Conservation (phyloP, 2,329 filamentous ascomycete species). For the Helotiales sp. region DNA sequence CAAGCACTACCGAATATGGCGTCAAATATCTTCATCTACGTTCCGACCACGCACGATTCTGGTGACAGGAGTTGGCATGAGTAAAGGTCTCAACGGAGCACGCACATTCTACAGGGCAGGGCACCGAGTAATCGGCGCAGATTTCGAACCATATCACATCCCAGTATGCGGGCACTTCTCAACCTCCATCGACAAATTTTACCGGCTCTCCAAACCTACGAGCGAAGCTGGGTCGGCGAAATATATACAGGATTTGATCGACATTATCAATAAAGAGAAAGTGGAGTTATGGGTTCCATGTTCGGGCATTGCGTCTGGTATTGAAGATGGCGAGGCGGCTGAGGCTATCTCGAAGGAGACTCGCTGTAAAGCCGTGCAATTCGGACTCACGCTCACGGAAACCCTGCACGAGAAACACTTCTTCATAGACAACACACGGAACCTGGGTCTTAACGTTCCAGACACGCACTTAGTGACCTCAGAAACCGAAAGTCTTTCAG, state of each 20-base stretch:
- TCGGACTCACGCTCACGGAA: conserved; percentile 59
- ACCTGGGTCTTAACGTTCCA: conserved; percentile 59
- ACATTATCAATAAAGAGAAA: conserved; percentile 62
- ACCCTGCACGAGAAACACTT: conserved; percentile 67
- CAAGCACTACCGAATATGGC: conserved; percentile 30
- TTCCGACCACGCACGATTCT: conserved; percentile 57
- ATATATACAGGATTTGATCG: conserved; percentile 62
- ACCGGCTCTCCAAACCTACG: conserved; percentile 45
- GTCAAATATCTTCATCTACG: conserved; percentile 31
- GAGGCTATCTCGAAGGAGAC: conserved; percentile 63
- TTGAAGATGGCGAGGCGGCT: conserved; percentile 70
- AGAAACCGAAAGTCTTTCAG: conserved; percentile 55
- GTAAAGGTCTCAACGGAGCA: conserved; percentile 70
- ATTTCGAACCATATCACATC: conserved; percentile 53
- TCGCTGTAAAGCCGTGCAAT: conserved; percentile 66
- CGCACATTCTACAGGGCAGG: conserved; percentile 67
- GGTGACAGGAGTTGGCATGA: conserved; percentile 76
- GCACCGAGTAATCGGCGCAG: conserved; percentile 73
- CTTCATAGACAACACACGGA: conserved; percentile 64
- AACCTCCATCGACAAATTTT: conserved; percentile 28
- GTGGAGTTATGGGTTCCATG: conserved; percentile 77
- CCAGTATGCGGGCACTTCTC: conserved; percentile 36
- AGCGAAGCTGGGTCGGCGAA: conserved; percentile 41
- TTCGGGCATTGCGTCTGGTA: conserved; percentile 67
- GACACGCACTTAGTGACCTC: conserved; percentile 59